Evolutionary conservation across 495 filamentous ascomycete genomes (phyloP).

Genomic region (Penicillium coprophilum): DNA sequence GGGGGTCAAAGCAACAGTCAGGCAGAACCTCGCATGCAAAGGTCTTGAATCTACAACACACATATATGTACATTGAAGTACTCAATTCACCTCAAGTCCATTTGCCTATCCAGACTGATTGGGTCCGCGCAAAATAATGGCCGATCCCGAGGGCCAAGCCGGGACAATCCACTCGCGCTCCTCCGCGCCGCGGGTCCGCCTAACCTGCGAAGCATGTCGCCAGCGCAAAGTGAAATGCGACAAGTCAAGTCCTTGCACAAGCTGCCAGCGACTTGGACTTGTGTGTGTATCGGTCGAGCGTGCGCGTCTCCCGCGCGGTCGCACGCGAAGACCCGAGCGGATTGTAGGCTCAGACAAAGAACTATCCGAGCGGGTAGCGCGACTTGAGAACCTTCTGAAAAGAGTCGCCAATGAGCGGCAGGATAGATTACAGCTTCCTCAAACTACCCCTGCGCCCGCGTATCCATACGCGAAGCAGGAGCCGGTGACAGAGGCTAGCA

Average conservation of each 20-base stretch:
- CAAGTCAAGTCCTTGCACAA: conserved; percentile 69
- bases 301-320: conserved; percentile 40
- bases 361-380: conserved; percentile 28
- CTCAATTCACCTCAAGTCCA: background rate
- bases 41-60: background rate
- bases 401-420: conserved; percentile 19
- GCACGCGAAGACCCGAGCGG: conserved; percentile 38
- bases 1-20: background rate
- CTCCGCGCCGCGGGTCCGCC: conserved; percentile 28
- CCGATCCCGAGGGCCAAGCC: background rate
- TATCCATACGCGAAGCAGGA: background rate
- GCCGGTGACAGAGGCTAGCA: conserved; percentile 5
- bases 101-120: background rate
- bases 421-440: background rate
- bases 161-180: conserved; percentile 20
- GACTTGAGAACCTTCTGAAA: conserved; percentile 32
- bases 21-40: background rate
- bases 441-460: no score
- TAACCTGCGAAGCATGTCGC: conserved; percentile 55
- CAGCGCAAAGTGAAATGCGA: conserved; percentile 79
- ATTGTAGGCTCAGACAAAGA: conserved; percentile 21
- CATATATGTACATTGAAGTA: background rate
- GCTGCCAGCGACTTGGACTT: conserved; percentile 60
- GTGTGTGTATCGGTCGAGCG: conserved; percentile 56
- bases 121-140: background rate